phyloP scores from a whole-genome alignment of 345 rosid species.

The Pelargonium nanum region DNA sequence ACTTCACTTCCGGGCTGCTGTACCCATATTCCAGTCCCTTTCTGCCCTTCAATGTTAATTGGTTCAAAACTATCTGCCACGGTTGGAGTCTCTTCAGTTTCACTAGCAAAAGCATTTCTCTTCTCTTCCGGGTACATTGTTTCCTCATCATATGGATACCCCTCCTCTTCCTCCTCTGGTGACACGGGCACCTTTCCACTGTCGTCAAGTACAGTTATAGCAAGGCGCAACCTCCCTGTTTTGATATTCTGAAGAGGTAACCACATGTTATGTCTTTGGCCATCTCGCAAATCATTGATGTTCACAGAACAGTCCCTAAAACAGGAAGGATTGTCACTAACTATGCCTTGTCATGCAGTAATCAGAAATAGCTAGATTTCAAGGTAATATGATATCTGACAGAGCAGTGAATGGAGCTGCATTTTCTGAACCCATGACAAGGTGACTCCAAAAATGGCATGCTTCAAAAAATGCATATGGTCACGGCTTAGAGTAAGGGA shows the following conservation, averaged over 20 bases:
- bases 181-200: conserved; percentile 31
- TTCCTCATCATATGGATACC: conserved; percentile 29
- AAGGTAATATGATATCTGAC: too few species aligned
- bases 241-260: conserved; percentile 67
- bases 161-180: not conserved
- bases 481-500: too few species aligned
- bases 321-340: not conserved
- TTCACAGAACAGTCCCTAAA: conserved; percentile 49
- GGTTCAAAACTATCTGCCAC: conserved; percentile 63
- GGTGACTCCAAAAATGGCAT: too few species aligned
- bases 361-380: too few species aligned
- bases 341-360: too few species aligned
- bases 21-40: conserved; percentile 68
- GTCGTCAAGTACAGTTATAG: conserved; percentile 53
- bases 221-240: conserved; percentile 83
- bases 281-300: conserved; percentile 50
- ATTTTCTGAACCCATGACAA: too few species aligned
- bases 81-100: conserved; percentile 31
- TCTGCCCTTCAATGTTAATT: conserved; percentile 66
- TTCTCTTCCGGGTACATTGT: conserved; percentile 21
- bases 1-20: conserved; percentile 71
- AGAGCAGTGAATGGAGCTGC: too few species aligned
- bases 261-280: conserved; percentile 76
- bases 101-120: conserved; percentile 26
- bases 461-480: too few species aligned